Base-by-base conservation (phyloP, 2,329 filamentous ascomycete genomes). In the Echinosphaeria canescens region DNA sequence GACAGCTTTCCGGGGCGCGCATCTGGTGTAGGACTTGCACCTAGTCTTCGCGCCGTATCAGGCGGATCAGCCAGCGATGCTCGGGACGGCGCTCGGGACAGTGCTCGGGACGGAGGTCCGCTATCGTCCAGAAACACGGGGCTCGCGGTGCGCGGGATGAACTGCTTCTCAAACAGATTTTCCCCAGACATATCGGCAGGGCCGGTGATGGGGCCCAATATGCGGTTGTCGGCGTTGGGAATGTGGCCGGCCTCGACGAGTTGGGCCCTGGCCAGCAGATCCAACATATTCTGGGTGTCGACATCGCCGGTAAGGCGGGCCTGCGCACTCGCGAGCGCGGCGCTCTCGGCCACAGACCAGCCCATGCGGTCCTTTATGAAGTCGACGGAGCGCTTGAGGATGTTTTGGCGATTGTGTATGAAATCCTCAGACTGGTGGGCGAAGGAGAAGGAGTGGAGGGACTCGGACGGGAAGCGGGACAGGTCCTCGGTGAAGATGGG, bases 391-490 rank as follows among this genome's bases (percentile, higher is more conserved):
- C 85, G 67, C 51, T 91, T 92, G 41, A 98, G 48, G 18, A 92
- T 75, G 55, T 81, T 91, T 46, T 95, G 84, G 29, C 88, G 75
- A 46, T 69, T 92, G 45, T 92, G 79, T 29, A 95, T 61, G 34
- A 81, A 71, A 34, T 95, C 85, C 42, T 92, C 84, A 3, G 84
- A 85, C 49, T 92, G 84, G 38, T 91, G 80, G 22, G 88, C 81
- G 48, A 98, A 98, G 10, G 85, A 95, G 53, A 98, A 98, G 2
- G 88, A 98, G 49, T 98, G 88, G 25, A 98, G 56, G 5, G 88
- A 98, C 46, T 98, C 88, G 38, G 80, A 81, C 2, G 88, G 85
- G 44, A 98, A 98, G 27, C 84, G 74, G 24, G 73, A 74, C 24
- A 98, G 64, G 43, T 98, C 88, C 54, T 95, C 88, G 41, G 70